These are phyloP conservation scores for Trichoderma arundinaceum DNA, from an alignment of 2,329 filamentous ascomycete species.

Conservation along the genomic window DNA sequence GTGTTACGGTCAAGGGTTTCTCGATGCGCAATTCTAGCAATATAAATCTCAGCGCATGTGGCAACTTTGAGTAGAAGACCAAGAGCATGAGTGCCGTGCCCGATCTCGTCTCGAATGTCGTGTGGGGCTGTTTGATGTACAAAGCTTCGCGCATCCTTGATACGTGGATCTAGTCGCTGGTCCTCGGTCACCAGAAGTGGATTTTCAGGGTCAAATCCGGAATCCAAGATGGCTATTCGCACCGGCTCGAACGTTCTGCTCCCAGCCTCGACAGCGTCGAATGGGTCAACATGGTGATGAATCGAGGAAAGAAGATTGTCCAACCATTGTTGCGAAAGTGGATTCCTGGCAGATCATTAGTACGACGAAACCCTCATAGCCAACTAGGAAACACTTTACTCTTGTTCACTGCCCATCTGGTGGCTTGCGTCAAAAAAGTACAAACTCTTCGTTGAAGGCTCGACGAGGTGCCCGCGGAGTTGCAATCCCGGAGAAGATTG, in stretches of 20 bases:
- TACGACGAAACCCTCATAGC: not conserved
- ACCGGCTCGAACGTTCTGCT: slow-evolving; percentile 4
- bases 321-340: slow-evolving; percentile 12
- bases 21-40: slow-evolving; percentile 2
- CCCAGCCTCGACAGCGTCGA: not conserved
- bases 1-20: not conserved
- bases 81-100: slow-evolving; percentile 18
- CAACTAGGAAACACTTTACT: not conserved
- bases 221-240: slow-evolving; percentile 19
- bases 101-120: slow-evolving; percentile 5
- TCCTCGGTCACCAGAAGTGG: not conserved
- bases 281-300: slow-evolving; percentile 2
- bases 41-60: slow-evolving; percentile 8
- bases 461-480: not conserved
- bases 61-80: not conserved
- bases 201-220: slow-evolving; percentile 2
- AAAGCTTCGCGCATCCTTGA: not conserved
- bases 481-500: not conserved
- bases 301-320: slow-evolving; percentile 4
- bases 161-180: not conserved
- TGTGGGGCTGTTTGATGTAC: not conserved
- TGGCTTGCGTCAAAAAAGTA: slow-evolving; percentile 19
- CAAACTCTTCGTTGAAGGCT: not conserved
- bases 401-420: not conserved
- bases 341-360: slow-evolving; percentile 5